Conservation (phyloP, 2,329 filamentous ascomycete genomes). For the Passalora sequoiae region DNA sequence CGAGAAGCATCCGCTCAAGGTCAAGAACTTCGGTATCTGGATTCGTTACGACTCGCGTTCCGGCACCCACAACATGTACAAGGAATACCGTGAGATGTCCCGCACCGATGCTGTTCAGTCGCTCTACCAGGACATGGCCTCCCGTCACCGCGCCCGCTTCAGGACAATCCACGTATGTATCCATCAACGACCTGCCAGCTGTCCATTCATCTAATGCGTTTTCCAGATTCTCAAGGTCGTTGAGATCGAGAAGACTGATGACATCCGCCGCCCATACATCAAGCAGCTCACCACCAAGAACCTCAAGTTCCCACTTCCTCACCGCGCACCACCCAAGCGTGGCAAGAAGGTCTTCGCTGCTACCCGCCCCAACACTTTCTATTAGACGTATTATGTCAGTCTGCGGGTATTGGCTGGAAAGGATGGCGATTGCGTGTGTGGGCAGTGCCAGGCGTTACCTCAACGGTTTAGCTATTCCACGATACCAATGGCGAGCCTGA, state of each 20-base stretch:
- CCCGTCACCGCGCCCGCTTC: slow-evolving; percentile 96
- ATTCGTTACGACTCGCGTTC: slow-evolving; percentile 99
- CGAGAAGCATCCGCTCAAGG: slow-evolving; percentile 98
- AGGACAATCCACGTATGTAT: slow-evolving; percentile 91
- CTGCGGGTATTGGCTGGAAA: slow-evolving; percentile 21
- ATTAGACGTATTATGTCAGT: slow-evolving; percentile 58
- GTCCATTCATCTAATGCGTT: no score
- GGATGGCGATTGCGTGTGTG: slow-evolving; percentile 17
- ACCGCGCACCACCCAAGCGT: slow-evolving; percentile 79
- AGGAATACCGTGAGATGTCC: slow-evolving; percentile 99
- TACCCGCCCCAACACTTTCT: slow-evolving; percentile 94
- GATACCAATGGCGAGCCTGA: slow-evolving; percentile 8
- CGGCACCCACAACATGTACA: slow-evolving; percentile 99
- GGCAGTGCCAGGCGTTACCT: slow-evolving; percentile 19
- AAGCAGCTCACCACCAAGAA: slow-evolving; percentile 94
- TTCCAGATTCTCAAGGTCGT: slow-evolving; percentile 97
- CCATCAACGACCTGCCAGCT: no score
- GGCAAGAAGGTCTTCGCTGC: slow-evolving; percentile 90
- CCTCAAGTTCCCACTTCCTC: slow-evolving; percentile 97
- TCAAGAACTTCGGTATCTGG: slow-evolving; percentile 99
- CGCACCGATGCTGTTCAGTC: slow-evolving; percentile 91
- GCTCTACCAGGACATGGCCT: slow-evolving; percentile 99
- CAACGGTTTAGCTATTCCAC: slow-evolving; percentile 21
- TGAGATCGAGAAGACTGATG: slow-evolving; percentile 89
- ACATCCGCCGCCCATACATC: slow-evolving; percentile 98